Conservation (phyloP, 495 filamentous ascomycete species). For the Neurospora sp. region DNA sequence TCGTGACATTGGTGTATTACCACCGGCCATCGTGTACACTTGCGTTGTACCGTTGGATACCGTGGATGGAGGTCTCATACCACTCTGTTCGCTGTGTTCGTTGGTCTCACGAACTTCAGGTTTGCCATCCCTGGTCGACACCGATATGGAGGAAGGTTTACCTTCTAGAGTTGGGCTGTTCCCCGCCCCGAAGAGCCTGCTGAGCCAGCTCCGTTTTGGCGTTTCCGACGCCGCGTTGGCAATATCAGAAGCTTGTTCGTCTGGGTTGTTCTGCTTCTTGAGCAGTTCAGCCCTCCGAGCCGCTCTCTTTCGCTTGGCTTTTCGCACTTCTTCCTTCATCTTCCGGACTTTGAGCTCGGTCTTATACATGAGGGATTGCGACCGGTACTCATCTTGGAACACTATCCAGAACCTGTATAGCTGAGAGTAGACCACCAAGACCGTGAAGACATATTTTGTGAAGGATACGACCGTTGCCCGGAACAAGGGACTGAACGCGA, state of each 20-base stretch:
- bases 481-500: conserved; percentile 10
- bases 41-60: not conserved
- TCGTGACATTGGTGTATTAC: not conserved
- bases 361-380: not conserved
- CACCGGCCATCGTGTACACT: not conserved
- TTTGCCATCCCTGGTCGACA: not conserved
- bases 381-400: not conserved
- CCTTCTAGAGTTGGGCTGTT: not conserved
- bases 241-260: not conserved
- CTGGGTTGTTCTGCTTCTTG: not conserved
- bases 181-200: not conserved
- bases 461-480: conserved; percentile 8
- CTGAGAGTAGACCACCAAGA: conserved; percentile 5
- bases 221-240: not conserved
- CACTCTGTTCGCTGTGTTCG: not conserved
- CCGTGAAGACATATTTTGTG: conserved; percentile 3
- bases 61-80: not conserved
- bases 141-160: not conserved
- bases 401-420: conserved; percentile 12
- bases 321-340: conserved; percentile 6
- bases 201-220: not conserved
- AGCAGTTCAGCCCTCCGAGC: not conserved
- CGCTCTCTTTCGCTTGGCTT: not conserved
- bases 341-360: conserved; percentile 2
- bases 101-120: not conserved